phyloP scores from a whole-genome alignment of 352 stramenopile genomes.

The Thalassiosira hispida region DNA sequence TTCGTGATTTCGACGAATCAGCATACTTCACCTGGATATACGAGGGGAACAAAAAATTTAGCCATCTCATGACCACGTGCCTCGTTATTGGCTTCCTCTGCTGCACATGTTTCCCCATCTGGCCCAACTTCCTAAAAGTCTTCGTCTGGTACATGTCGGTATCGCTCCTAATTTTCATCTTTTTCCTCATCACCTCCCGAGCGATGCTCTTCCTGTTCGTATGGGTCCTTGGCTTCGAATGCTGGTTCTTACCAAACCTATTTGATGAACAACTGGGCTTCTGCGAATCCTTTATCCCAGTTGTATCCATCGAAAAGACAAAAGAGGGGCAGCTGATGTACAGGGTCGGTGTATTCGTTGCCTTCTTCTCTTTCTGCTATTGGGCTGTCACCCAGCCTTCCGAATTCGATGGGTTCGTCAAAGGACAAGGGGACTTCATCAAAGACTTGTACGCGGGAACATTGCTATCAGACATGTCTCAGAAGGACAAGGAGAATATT shows the following conservation, averaged over 20 bases:
- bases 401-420: conserved; percentile 99
- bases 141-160: conserved; percentile 99
- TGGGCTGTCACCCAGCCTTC: conserved; percentile 99
- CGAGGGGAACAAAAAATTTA: conserved; percentile 96
- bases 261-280: conserved; percentile 98
- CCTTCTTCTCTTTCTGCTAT: conserved; percentile 94
- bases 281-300: conserved; percentile 96
- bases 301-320: conserved; percentile 89
- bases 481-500: conserved; percentile 98
- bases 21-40: conserved; percentile 99
- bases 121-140: conserved; percentile 97
- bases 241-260: conserved; percentile 98
- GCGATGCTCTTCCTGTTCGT: conserved; percentile 96
- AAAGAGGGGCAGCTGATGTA: conserved; percentile 93
- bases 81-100: conserved; percentile 97
- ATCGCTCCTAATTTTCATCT: conserved; percentile 98
- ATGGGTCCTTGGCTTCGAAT: conserved; percentile 94
- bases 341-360: conserved; percentile 90
- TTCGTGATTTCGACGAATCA: conserved; percentile 93
- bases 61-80: conserved; percentile 95
- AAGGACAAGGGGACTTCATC: conserved; percentile 98
- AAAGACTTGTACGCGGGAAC: conserved; percentile 99
- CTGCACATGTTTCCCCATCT: conserved; percentile 99
- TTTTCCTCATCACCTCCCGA: conserved; percentile 94
- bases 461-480: conserved; percentile 96